Percentiles rank a stretch among this genome's conserved stretches.
Evolutionary conservation across 78 protist genomes (phyloP).

Genomic region (Polysphondylium violaceum): DNA sequence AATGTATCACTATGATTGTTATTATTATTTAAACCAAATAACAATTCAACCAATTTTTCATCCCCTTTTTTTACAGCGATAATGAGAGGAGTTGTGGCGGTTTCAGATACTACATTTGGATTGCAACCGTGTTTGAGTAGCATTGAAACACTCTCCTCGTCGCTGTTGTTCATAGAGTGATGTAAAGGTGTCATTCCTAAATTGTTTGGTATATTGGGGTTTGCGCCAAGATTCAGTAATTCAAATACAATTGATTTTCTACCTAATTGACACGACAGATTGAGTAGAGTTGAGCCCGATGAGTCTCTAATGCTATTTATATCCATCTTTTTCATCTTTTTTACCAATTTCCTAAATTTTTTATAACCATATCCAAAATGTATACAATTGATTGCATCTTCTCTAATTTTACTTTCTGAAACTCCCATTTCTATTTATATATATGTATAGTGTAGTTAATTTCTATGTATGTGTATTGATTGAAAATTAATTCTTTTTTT

Average conservation of each 20-base stretch:
- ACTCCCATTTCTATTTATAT: conserved; percentile 22
- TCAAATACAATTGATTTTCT: conserved; percentile 3
- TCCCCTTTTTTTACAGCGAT: conserved; percentile 36
- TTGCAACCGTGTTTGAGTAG: conserved; percentile 17
- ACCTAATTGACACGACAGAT: conserved; percentile 10
- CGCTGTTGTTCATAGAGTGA: conserved; percentile 15
- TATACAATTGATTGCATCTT: background rate
- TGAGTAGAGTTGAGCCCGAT: conserved; percentile 21
- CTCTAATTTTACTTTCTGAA: conserved; percentile 55
- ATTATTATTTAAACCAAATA: conserved; percentile 11
- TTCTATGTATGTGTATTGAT: background rate
- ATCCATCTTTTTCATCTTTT: conserved; percentile 43
- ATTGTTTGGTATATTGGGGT: conserved; percentile 6
- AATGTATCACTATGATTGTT: background rate
- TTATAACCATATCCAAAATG: background rate
- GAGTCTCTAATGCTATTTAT: conserved; percentile 16
- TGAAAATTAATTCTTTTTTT: background rate
- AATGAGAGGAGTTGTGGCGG: conserved; percentile 17
- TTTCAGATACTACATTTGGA: conserved; percentile 13
- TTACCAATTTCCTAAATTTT: conserved; percentile 13
- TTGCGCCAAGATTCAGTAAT: conserved; percentile 22
- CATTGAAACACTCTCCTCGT: conserved; percentile 21
- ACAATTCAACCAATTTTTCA: conserved; percentile 49
- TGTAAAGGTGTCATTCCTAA: conserved; percentile 30
- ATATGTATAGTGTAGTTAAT: background rate